A percentile compares a stretch with the other conserved stretches of the same genome.
These are phyloP conservation scores for Omphalotus olearius DNA, from an alignment of 1,284 basidiomycete species.

Conservation along the genomic window DNA sequence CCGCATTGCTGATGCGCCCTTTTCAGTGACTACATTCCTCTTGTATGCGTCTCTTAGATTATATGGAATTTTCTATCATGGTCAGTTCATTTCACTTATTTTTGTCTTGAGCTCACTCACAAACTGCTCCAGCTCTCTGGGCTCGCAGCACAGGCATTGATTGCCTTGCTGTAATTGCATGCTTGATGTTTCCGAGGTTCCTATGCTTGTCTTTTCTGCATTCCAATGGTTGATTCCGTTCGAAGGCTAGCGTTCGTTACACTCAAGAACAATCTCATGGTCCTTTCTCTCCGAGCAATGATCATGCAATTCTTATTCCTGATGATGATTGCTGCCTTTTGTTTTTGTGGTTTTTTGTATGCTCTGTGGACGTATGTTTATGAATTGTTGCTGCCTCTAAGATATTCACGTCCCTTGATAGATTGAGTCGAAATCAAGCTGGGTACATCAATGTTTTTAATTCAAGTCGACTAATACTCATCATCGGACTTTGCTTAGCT, in stretches of 20 bases:
- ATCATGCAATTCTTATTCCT: constrained; percentile 72
- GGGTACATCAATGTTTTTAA: constrained; percentile 32
- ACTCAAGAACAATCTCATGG: constrained; percentile 82
- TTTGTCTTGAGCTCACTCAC: neutral
- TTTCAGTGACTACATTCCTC: constrained; percentile 69
- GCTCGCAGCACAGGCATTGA: constrained; percentile 67
- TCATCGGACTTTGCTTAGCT: constrained; percentile 27
- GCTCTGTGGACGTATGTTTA: constrained; percentile 82
- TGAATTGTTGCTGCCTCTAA: neutral
- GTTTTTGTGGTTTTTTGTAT: constrained; percentile 87
- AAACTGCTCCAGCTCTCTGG: constrained; percentile 42
- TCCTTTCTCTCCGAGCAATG: constrained; percentile 77
- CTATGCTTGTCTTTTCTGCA: neutral
- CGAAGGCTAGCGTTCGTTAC: constrained; percentile 81
- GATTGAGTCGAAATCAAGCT: constrained; percentile 55
- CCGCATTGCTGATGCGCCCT: constrained; percentile 1
- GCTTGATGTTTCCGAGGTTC: constrained; percentile 82
- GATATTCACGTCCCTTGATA: constrained; percentile 22
- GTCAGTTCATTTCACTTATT: constrained; percentile 30
- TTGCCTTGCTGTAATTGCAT: constrained; percentile 74
- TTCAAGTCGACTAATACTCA: neutral
- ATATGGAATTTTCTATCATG: constrained; percentile 64
- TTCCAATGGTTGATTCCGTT: neutral
- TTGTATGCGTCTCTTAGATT: constrained; percentile 70
- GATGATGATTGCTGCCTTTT: constrained; percentile 87